These are phyloP conservation scores for Auriscalpium microsporum DNA, from an alignment of 768 basidiomycete genomes.

Conservation along the genomic window DNA sequence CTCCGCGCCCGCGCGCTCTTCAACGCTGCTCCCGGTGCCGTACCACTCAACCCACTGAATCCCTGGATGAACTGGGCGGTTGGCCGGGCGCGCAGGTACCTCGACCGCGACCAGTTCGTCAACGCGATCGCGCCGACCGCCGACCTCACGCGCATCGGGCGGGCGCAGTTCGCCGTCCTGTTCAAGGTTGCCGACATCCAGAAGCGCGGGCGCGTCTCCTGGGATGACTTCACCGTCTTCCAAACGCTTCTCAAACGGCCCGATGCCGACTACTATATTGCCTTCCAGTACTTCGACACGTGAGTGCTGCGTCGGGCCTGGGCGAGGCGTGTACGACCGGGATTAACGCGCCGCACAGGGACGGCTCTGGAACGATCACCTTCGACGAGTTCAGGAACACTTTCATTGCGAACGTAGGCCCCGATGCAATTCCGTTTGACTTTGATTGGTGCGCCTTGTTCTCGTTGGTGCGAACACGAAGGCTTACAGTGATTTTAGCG, in stretches of 20 bases:
- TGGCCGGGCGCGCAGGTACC: constrained; percentile 44
- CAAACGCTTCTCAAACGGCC: constrained; percentile 89
- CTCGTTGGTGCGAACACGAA: background rate
- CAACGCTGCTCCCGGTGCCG: background rate
- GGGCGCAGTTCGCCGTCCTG: constrained; percentile 81
- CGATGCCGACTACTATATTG: constrained; percentile 96
- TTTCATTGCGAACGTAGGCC: constrained; percentile 70
- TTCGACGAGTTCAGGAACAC: constrained; percentile 94
- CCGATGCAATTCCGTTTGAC: constrained; percentile 85
- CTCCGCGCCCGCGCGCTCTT: background rate
- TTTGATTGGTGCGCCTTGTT: constrained; percentile 68
- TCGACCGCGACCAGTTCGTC: constrained; percentile 84
- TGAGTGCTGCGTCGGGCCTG: constrained; percentile 21
- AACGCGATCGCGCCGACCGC: constrained; percentile 87
- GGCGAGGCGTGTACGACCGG: background rate
- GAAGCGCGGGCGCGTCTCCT: constrained; percentile 70
- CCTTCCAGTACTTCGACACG: constrained; percentile 95
- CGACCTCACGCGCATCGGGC: constrained; percentile 79
- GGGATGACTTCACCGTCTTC: constrained; percentile 96
- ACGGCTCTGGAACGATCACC: constrained; percentile 85
- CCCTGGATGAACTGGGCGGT: background rate
- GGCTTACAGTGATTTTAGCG: constrained; percentile 33
- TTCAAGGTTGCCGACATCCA: constrained; percentile 83
- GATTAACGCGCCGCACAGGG: constrained; percentile 34
- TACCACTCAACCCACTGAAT: background rate